Evolutionary conservation across 1,284 basidiomycete genomes (phyloP).

Genomic region (Ustilago nuda): DNA sequence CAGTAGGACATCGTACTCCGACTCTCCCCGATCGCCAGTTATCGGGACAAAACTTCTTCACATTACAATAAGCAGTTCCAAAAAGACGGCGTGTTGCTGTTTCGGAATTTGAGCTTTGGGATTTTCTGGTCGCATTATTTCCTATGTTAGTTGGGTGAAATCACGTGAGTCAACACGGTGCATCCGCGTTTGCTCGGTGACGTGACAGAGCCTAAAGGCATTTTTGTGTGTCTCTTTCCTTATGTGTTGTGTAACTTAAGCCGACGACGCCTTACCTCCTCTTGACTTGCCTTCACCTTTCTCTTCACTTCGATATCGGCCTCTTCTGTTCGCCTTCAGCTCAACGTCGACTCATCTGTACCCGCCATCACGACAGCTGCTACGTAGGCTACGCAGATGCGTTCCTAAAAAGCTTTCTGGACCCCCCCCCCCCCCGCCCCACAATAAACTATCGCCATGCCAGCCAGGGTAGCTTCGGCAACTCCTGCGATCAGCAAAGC

Average conservation of each 20-base stretch:
- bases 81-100: background rate
- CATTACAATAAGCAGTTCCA: too few species aligned
- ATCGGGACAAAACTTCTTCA: too few species aligned
- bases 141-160: constrained; percentile 13
- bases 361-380: background rate
- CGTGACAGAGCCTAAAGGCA: background rate
- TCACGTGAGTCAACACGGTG: constrained; percentile 45
- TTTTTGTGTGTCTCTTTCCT: constrained; percentile 10
- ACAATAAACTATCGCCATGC: constrained; percentile 17
- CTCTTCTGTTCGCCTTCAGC: background rate
- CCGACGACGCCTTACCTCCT: background rate
- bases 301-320: background rate
- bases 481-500: constrained; percentile 9
- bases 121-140: background rate
- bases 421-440: too few species aligned
- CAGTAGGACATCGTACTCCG: too few species aligned
- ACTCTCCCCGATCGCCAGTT: too few species aligned
- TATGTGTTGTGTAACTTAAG: constrained; percentile 2
- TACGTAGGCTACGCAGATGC: background rate
- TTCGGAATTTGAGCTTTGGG: background rate
- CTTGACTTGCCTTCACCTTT: background rate
- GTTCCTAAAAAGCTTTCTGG: background rate
- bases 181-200: constrained; percentile 25
- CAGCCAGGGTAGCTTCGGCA: constrained; percentile 25
- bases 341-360: background rate